Evolutionary conservation across 1,139 yeast species (phyloP).

Genomic region (Yamadazyma conglobata): DNA sequence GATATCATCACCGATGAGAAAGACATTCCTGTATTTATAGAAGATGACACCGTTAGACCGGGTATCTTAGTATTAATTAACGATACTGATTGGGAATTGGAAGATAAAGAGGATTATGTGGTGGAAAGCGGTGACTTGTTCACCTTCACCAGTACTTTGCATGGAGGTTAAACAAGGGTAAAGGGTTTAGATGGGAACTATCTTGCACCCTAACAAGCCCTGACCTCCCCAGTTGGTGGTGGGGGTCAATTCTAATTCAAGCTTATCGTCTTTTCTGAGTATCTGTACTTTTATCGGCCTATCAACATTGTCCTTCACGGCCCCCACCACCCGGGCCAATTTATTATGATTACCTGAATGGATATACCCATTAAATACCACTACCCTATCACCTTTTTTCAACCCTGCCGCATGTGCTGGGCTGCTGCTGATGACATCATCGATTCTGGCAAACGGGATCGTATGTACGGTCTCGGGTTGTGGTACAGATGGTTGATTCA

Average conservation of each 20-base stretch:
- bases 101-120: constrained; percentile 79
- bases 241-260: constrained; percentile 46
- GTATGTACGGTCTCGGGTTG: constrained; percentile 2
- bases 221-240: constrained; percentile 61
- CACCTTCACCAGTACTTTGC: constrained; percentile 88
- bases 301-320: constrained; percentile 25
- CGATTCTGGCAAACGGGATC: constrained; percentile 56
- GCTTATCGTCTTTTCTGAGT: constrained; percentile 24
- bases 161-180: constrained; percentile 65
- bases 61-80: constrained; percentile 89
- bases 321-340: constrained; percentile 35
- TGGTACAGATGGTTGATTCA: neutral
- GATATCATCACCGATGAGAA: constrained; percentile 58
- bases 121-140: constrained; percentile 74
- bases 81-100: constrained; percentile 96
- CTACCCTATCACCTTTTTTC: constrained; percentile 45
- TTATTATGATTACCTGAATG: constrained; percentile 51
- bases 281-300: constrained; percentile 32
- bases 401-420: constrained; percentile 48
- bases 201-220: constrained; percentile 72
- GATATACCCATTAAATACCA: constrained; percentile 47
- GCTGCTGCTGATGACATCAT: constrained; percentile 43
- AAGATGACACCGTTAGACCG: constrained; percentile 78
- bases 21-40: constrained; percentile 73
- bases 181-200: constrained; percentile 36